phyloP scores from a whole-genome alignment of 2,329 filamentous ascomycete genomes.

The Dactylellina parvicollis region DNA sequence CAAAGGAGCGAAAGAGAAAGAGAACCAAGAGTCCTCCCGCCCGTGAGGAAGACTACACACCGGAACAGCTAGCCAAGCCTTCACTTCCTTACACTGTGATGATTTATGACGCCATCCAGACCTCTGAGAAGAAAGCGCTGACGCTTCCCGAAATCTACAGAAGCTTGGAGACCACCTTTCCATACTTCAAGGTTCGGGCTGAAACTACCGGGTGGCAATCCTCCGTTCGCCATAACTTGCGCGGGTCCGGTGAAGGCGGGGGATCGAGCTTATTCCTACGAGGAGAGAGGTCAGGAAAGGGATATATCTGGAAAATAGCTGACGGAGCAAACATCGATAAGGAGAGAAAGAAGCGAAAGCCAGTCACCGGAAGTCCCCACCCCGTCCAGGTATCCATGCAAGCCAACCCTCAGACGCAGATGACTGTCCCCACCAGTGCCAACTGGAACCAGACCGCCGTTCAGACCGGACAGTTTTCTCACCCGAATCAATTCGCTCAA shows the following conservation, averaged over 20 bases:
- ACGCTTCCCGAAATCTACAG: constrained; percentile 71
- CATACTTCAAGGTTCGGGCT: constrained; percentile 68
- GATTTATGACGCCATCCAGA: constrained; percentile 68
- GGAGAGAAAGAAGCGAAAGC: constrained; percentile 64
- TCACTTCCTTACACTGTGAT: constrained; percentile 69
- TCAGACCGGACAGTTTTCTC: constrained; percentile 13
- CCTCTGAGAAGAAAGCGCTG: constrained; percentile 65
- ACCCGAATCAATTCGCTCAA: constrained; percentile 23
- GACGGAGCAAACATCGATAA: constrained; percentile 68
- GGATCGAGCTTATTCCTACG: constrained; percentile 69
- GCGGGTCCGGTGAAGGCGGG: constrained; percentile 58
- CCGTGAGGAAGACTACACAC: constrained; percentile 64
- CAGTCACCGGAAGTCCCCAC: constrained; percentile 32
- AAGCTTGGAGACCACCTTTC: constrained; percentile 69
- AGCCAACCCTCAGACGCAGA: background rate
- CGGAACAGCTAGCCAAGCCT: constrained; percentile 77
- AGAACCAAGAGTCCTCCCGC: constrained; percentile 68
- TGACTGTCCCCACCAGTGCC: constrained; percentile 20
- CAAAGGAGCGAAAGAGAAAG: constrained; percentile 60
- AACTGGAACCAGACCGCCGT: constrained; percentile 25
- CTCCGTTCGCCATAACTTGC: constrained; percentile 71
- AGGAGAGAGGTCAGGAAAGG: constrained; percentile 67
- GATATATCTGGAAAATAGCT: constrained; percentile 69
- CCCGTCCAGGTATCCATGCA: constrained; percentile 16
- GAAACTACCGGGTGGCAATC: constrained; percentile 70